Conservation (phyloP, 1,284 basidiomycete genomes). For the Neonothopanus nambi region DNA sequence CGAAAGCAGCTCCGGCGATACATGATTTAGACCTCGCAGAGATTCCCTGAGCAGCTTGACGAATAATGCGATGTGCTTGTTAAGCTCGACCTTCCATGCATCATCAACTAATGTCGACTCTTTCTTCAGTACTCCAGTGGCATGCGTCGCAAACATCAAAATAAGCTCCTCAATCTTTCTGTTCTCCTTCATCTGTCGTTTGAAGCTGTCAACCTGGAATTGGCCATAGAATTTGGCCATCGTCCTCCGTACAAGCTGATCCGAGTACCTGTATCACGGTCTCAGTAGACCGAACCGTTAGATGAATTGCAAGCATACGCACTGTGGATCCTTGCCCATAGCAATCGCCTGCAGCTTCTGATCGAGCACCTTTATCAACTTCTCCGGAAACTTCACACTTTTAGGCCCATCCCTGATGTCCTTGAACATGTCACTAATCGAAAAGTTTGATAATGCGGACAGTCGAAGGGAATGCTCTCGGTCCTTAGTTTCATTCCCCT, state of each 20-base stretch:
- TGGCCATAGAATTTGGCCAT: slow-evolving; percentile 91
- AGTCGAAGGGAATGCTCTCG: slow-evolving; percentile 64
- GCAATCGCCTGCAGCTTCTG: slow-evolving; percentile 86
- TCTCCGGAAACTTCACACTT: slow-evolving; percentile 90
- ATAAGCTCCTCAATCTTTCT: slow-evolving; percentile 97
- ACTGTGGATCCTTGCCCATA: slow-evolving; percentile 88
- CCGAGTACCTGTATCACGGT: slow-evolving; percentile 64
- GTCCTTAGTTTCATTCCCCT: slow-evolving; percentile 32
- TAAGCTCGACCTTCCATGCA: slow-evolving; percentile 91
- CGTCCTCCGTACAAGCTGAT: slow-evolving; percentile 83
- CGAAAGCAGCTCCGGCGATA: slow-evolving; percentile 79
- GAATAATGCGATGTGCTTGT: slow-evolving; percentile 88
- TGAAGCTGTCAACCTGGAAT: slow-evolving; percentile 82
- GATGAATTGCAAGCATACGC: slow-evolving; percentile 33
- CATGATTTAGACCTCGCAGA: slow-evolving; percentile 69
- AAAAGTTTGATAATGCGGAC: slow-evolving; percentile 75
- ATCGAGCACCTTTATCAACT: slow-evolving; percentile 86
- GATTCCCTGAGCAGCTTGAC: slow-evolving; percentile 84
- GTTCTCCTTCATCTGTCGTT: slow-evolving; percentile 91
- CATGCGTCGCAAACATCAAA: slow-evolving; percentile 91
- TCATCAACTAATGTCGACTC: slow-evolving; percentile 76
- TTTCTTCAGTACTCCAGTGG: slow-evolving; percentile 84
- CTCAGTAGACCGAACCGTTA: not conserved
- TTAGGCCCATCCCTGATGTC: slow-evolving; percentile 75
- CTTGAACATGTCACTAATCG: slow-evolving; percentile 82